A percentile compares a stretch with the other conserved stretches of the same genome.
Evolutionary conservation across 345 rosid genomes (phyloP).

Genomic region (Aquilaria yunnanensis): DNA sequence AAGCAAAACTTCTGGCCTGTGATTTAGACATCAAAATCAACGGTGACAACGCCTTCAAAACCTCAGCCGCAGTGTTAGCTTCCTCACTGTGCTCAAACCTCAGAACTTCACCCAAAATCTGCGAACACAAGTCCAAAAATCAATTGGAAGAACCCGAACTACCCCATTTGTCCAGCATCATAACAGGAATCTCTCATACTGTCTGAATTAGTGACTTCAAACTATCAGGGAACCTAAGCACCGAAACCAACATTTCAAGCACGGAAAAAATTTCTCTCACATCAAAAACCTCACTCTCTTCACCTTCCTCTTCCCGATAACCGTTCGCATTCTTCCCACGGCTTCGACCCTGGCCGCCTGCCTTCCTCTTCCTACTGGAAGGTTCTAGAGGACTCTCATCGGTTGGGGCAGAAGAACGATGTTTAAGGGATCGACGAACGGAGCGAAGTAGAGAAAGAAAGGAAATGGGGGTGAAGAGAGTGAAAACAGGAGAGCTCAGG

Average conservation of each 20-base stretch:
- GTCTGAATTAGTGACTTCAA: constrained; percentile 71
- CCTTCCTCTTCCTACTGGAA: constrained; percentile 6
- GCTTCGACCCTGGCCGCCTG: constrained; percentile 14
- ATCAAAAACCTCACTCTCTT: no score
- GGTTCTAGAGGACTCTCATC: not conserved
- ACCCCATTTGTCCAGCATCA: constrained; percentile 32
- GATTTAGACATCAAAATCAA: constrained; percentile 56
- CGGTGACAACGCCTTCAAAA: constrained; percentile 14
- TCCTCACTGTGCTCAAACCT: constrained; percentile 60
- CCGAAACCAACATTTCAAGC: no score
- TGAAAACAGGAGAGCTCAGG: constrained; percentile 62
- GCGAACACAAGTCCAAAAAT: constrained; percentile 46
- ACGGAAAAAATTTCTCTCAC: no score
- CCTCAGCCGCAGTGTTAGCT: constrained; percentile 52
- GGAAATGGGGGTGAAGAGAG: constrained; percentile 69
- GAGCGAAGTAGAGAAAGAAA: constrained; percentile 62
- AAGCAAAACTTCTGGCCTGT: constrained; percentile 59
- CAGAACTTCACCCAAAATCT: constrained; percentile 42
- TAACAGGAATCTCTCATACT: constrained; percentile 49
- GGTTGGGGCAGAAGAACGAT: constrained; percentile 2
- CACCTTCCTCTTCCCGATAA: no score
- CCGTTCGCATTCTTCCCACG: not conserved
- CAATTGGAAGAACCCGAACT: constrained; percentile 22
- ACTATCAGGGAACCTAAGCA: constrained; percentile 59
- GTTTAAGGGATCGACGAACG: constrained; percentile 23